Percentiles rank a stretch among this genome's conserved stretches.
These are phyloP conservation scores for Beauveria medogensis DNA, from an alignment of 2,329 filamentous ascomycete genomes.

Conservation along the genomic window DNA sequence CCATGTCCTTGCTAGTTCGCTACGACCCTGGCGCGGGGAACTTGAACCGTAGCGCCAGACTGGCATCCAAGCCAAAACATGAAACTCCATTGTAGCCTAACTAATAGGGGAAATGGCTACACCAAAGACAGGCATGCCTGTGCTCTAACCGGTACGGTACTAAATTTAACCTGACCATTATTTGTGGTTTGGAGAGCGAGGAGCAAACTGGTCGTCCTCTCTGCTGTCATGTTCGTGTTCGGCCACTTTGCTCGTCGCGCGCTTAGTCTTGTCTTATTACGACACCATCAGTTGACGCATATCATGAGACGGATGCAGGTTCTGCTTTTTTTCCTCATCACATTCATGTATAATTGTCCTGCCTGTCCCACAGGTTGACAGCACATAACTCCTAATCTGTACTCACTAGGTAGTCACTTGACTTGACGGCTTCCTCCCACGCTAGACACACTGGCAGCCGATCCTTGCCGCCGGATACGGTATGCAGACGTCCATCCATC, in stretches of 20 bases:
- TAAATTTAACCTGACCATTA: background rate
- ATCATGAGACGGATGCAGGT: too few relatives aligned
- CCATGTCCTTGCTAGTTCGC: background rate
- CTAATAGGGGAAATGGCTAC: background rate
- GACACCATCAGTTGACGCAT: background rate
- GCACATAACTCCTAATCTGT: too few relatives aligned
- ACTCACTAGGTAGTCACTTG: too few relatives aligned
- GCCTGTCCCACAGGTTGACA: too few relatives aligned
- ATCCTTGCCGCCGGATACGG: background rate
- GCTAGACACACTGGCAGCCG: background rate
- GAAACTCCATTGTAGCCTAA: too few relatives aligned
- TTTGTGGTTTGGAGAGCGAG: background rate
- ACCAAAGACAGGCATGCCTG: background rate
- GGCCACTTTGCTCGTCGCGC: background rate
- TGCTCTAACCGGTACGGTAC: background rate
- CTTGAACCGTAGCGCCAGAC: conserved; percentile 5
- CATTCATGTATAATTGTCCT: too few relatives aligned
- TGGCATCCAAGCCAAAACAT: background rate
- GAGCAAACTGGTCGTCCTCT: background rate
- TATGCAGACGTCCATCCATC: background rate
- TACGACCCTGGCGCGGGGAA: conserved; percentile 6
- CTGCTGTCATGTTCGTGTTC: background rate
- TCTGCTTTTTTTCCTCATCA: too few relatives aligned
- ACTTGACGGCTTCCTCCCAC: background rate
- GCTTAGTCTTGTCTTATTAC: conserved; percentile 3